Conservation (phyloP, 768 basidiomycete genomes). For the Termitomyces sp. region DNA sequence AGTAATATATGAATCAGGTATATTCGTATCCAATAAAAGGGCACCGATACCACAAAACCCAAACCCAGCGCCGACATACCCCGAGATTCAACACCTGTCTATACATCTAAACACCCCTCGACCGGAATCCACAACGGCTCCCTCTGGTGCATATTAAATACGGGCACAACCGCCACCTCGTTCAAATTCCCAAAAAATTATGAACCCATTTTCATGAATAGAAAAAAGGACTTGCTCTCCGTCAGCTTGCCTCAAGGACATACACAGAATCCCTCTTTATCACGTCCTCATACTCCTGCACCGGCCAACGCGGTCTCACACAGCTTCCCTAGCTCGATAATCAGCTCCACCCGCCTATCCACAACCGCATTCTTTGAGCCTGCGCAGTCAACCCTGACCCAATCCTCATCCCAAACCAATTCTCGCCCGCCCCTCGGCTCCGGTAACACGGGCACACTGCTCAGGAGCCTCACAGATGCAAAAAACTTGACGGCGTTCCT, state of each 20-base stretch:
- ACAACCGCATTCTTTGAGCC: slow-evolving; percentile 20
- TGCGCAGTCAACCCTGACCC: slow-evolving; percentile 24
- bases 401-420: slow-evolving; percentile 29
- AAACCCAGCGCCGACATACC: too few relatives aligned
- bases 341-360: slow-evolving; percentile 28
- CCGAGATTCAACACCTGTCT: too few relatives aligned
- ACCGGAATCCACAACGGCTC: slow-evolving; percentile 45
- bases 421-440: slow-evolving; percentile 25
- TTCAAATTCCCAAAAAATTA: slow-evolving; percentile 75
- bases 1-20: too few relatives aligned
- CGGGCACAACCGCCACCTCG: slow-evolving; percentile 52
- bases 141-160: slow-evolving; percentile 22
- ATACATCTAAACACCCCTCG: slow-evolving; percentile 43
- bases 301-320: slow-evolving; percentile 41
- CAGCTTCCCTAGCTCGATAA: slow-evolving; percentile 38
- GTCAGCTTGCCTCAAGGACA: slow-evolving; percentile 70
- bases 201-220: neutral
- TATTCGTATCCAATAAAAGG: too few relatives aligned
- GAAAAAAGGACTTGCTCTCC: slow-evolving; percentile 26
- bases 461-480: slow-evolving; percentile 77
- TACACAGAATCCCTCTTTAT: slow-evolving; percentile 36
- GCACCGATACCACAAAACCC: too few relatives aligned
- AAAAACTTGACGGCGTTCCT: slow-evolving; percentile 62
- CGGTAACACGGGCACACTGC: slow-evolving; percentile 37
- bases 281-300: slow-evolving; percentile 53